Conservation (phyloP, 2,329 filamentous ascomycete genomes). For the Fusarium sublunatum region DNA sequence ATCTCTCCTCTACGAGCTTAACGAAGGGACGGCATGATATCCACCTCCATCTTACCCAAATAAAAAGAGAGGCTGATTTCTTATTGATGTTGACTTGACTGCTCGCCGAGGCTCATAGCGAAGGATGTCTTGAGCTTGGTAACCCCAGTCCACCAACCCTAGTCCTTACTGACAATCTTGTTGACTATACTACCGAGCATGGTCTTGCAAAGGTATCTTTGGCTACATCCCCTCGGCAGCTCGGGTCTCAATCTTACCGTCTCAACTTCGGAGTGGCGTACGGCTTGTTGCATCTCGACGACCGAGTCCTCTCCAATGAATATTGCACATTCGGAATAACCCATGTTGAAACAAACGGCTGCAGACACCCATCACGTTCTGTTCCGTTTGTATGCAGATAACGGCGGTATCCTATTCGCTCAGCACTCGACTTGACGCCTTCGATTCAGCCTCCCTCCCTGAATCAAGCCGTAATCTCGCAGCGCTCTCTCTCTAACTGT, state of each 20-base stretch:
- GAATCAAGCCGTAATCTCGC: constrained; percentile 17
- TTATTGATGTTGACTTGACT: constrained; percentile 43
- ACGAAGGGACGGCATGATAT: constrained; percentile 58
- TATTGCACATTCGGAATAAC: constrained; percentile 36
- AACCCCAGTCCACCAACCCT: neutral
- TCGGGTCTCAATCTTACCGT: constrained; percentile 16
- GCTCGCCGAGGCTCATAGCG: constrained; percentile 32
- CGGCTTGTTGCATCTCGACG: constrained; percentile 37
- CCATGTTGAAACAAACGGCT: constrained; percentile 37
- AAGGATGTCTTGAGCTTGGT: constrained; percentile 14
- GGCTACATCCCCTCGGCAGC: constrained; percentile 18
- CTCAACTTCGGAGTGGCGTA: constrained; percentile 33
- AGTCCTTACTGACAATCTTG: neutral
- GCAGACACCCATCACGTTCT: constrained; percentile 24
- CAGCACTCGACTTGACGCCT: constrained; percentile 6
- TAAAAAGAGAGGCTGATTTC: constrained; percentile 21
- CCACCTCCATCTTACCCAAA: constrained; percentile 48
- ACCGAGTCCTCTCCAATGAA: constrained; percentile 16
- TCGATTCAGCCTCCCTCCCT: constrained; percentile 11
- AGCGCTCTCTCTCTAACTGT: neutral
- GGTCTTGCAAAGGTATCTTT: neutral
- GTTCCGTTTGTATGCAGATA: constrained; percentile 16
- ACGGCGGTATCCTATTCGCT: constrained; percentile 14
- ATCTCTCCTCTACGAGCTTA: constrained; percentile 54
- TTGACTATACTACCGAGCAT: neutral